Percentiles rank a stretch among this genome's conserved stretches.
Evolutionary conservation across 345 rosid genomes (phyloP).

Genomic region (Psidium friedrichsthalianum): DNA sequence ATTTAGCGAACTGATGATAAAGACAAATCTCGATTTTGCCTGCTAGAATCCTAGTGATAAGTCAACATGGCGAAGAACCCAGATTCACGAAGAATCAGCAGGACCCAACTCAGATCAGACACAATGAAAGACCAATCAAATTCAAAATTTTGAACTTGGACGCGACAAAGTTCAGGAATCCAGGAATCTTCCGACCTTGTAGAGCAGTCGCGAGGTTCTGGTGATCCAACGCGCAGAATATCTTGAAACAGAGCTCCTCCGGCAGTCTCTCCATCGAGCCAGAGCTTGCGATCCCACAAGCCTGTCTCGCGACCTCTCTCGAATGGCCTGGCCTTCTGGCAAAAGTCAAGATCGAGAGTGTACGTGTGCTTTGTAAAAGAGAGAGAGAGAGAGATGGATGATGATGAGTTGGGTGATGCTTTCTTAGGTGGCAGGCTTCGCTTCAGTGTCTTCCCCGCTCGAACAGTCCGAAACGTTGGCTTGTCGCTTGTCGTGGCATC

Average conservation of each 20-base stretch:
- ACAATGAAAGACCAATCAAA: not conserved
- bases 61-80: not conserved
- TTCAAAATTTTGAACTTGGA: not conserved
- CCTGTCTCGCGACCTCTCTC: not conserved
- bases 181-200: constrained; percentile 19
- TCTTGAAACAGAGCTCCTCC: constrained; percentile 26
- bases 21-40: not conserved
- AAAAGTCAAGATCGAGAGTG: not conserved
- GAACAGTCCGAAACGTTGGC: not conserved
- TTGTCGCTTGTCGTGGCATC: not conserved
- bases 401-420: not conserved
- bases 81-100: not conserved
- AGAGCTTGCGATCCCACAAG: not conserved
- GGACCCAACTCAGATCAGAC: not conserved
- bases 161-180: not conserved
- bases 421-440: not conserved
- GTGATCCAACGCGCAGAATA: constrained; percentile 38
- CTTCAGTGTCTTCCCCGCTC: not conserved
- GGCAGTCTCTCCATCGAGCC: constrained; percentile 35
- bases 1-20: not conserved
- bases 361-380: not conserved
- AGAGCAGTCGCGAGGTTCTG: constrained; percentile 36
- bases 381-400: not conserved
- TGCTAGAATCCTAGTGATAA: not conserved
- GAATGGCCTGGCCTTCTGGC: not conserved